phyloP scores from a whole-genome alignment of 2,329 filamentous ascomycete species.

The Tolypocladium pustulatum region DNA sequence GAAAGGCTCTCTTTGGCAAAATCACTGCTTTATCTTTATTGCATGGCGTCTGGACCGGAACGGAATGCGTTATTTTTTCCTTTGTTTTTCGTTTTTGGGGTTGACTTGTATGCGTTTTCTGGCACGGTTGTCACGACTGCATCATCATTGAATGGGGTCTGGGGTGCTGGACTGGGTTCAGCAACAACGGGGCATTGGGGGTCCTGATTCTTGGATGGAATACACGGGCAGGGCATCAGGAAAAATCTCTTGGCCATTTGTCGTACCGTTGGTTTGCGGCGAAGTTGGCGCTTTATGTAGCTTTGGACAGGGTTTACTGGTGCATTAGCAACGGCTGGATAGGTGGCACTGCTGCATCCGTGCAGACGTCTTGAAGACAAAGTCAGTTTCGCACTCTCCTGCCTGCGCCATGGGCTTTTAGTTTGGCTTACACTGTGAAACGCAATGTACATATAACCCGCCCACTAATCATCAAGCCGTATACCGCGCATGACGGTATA shows the following conservation, averaged over 20 bases:
- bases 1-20: neutral
- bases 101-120: no score
- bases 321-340: neutral
- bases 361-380: no score
- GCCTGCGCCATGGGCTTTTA: no score
- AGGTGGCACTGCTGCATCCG: no score
- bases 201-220: neutral
- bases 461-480: no score
- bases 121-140: constrained; percentile 1
- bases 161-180: neutral
- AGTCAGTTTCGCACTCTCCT: no score
- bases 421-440: no score
- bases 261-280: neutral
- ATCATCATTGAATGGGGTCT: neutral
- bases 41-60: constrained; percentile 1
- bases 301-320: neutral
- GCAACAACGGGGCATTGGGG: neutral
- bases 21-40: neutral
- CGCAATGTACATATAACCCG: no score
- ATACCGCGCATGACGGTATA: no score
- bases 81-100: no score
- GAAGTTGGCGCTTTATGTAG: neutral
- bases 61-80: neutral
- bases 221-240: neutral
- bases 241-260: neutral